phyloP scores from a whole-genome alignment of 805 yeast genomes.

The Kuraishia borneana region DNA sequence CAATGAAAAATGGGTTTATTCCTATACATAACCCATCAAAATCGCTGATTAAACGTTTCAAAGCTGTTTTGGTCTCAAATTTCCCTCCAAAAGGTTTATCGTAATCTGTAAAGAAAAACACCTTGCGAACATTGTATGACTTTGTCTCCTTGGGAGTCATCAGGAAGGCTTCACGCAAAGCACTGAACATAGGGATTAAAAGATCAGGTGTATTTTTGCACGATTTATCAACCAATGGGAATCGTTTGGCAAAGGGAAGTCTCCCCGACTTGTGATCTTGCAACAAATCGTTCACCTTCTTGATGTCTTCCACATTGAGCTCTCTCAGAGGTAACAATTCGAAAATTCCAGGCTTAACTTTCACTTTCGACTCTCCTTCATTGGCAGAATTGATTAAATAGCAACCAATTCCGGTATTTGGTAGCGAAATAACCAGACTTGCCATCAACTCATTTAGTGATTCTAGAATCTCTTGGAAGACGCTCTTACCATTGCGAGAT shows the following conservation, averaged over 20 bases:
- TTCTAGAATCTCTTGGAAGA: conserved; percentile 39
- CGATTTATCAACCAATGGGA: conserved; percentile 13
- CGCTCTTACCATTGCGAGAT: conserved; percentile 25
- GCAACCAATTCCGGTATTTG: conserved; percentile 68
- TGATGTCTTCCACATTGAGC: conserved; percentile 47
- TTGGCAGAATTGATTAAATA: conserved; percentile 40
- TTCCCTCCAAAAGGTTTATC: conserved; percentile 48
- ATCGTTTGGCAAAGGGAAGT: conserved; percentile 11
- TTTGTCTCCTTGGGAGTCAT: conserved; percentile 23
- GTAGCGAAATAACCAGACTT: conserved; percentile 51
- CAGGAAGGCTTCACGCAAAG: conserved; percentile 44
- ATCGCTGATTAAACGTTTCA: conserved; percentile 20
- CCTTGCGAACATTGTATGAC: conserved; percentile 39
- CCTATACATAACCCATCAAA: conserved; percentile 20
- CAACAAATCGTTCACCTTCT: conserved; percentile 36
- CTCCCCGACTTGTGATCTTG: conserved; percentile 24
- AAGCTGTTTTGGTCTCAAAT: conserved; percentile 27
- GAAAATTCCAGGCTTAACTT: conserved; percentile 25
- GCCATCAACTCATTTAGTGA: conserved; percentile 53
- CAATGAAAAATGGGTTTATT: conserved; percentile 56
- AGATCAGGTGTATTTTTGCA: conserved; percentile 13
- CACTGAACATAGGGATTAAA: conserved; percentile 33
- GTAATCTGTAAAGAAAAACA: conserved; percentile 66
- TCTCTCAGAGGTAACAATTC: conserved; percentile 41
- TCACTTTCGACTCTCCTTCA: conserved; percentile 16